Percentiles rank a stretch among this genome's conserved stretches.
phyloP scores from a whole-genome alignment of 768 basidiomycete species.

The Pisolithus marmoratus region DNA sequence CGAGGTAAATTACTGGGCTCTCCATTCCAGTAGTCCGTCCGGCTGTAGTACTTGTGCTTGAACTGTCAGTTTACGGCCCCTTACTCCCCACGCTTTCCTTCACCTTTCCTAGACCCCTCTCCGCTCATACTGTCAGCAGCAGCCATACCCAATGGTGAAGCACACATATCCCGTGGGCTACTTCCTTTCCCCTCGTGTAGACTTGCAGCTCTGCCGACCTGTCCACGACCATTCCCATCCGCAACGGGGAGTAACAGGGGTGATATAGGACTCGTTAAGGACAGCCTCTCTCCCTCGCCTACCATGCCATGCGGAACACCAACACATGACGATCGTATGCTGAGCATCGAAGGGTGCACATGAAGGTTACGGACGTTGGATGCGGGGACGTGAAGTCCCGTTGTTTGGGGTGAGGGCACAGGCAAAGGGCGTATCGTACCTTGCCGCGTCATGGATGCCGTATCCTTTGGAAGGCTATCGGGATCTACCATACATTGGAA shows the following conservation, averaged over 20 bases:
- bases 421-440: no score
- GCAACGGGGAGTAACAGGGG: not conserved
- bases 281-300: not conserved
- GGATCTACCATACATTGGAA: constrained; percentile 68
- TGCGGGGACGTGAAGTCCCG: not conserved
- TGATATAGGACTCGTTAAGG: not conserved
- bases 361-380: not conserved
- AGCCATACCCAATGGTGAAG: not conserved
- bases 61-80: no score
- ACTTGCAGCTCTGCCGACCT: not conserved
- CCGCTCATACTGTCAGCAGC: not conserved
- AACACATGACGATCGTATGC: no score
- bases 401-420: constrained; percentile 4
- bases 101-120: not conserved
- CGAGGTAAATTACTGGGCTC: no score
- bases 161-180: not conserved
- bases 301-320: no score
- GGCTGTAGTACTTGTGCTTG: no score
- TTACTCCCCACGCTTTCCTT: not conserved
- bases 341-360: not conserved
- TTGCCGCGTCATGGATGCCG: constrained; percentile 24
- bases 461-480: constrained; percentile 18
- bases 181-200: not conserved
- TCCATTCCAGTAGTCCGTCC: no score
- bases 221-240: not conserved